Percentiles rank a stretch among this genome's conserved stretches.
Evolutionary conservation across 2,329 filamentous ascomycete species (phyloP).

Genomic region (Cyclaneusma minus): DNA sequence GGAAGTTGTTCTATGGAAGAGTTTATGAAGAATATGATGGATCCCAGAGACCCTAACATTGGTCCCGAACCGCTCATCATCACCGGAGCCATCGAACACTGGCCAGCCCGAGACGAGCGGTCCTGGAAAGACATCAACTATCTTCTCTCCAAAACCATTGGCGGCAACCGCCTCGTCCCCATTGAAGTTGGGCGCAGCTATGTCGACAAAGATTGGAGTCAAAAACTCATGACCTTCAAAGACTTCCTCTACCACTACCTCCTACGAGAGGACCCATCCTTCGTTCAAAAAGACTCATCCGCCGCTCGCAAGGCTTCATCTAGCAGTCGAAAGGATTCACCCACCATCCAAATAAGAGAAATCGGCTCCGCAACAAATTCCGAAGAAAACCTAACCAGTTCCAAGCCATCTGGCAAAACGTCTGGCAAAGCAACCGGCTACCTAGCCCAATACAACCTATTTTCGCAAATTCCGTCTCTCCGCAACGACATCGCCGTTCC

Average conservation of each 20-base stretch:
- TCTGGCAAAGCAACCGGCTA: constrained; percentile 48
- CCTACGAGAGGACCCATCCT: constrained; percentile 21
- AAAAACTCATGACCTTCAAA: constrained; percentile 61
- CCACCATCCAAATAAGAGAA: no score
- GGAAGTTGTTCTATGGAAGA: constrained; percentile 34
- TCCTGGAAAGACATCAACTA: constrained; percentile 65
- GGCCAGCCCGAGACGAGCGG: constrained; percentile 57
- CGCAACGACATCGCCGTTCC: constrained; percentile 63
- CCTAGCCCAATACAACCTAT: constrained; percentile 81
- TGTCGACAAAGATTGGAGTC: constrained; percentile 71
- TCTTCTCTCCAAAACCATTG: constrained; percentile 57
- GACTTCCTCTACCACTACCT: constrained; percentile 55
- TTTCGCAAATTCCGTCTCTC: constrained; percentile 65
- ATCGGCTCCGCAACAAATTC: neutral
- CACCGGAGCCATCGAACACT: constrained; percentile 44
- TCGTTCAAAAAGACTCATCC: constrained; percentile 3
- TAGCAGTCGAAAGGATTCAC: no score
- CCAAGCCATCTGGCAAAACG: neutral
- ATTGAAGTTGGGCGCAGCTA: constrained; percentile 80
- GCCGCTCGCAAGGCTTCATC: no score
- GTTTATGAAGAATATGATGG: constrained; percentile 47
- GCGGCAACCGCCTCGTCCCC: constrained; percentile 66
- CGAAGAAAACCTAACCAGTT: constrained; percentile 1
- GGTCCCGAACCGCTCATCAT: constrained; percentile 53
- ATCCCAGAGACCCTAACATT: constrained; percentile 19